Evolutionary conservation across 2,329 filamentous ascomycete species (phyloP).

Genomic region (Xylaria sp.): DNA sequence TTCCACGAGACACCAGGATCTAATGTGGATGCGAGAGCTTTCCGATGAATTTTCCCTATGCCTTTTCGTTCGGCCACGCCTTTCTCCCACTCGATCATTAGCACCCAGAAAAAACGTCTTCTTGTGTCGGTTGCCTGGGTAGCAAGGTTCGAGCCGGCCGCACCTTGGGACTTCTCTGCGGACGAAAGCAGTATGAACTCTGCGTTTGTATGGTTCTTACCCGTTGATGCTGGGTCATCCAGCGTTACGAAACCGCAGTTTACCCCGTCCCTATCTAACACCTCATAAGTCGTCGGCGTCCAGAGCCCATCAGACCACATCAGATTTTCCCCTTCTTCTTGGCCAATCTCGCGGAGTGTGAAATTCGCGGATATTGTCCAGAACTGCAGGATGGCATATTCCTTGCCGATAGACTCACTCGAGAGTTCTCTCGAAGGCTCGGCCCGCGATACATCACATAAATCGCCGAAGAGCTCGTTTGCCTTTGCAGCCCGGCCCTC

Average conservation of each 20-base stretch:
- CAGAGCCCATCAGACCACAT: slow-evolving; percentile 39
- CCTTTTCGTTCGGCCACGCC: slow-evolving; percentile 41
- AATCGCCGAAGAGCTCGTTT: slow-evolving; percentile 33
- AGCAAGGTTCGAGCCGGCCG: neutral
- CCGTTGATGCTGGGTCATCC: slow-evolving; percentile 23
- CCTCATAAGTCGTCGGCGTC: slow-evolving; percentile 35
- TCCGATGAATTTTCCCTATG: slow-evolving; percentile 38
- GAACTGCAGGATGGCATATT: slow-evolving; percentile 37
- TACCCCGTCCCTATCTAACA: slow-evolving; percentile 25
- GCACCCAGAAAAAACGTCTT: slow-evolving; percentile 38
- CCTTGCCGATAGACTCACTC: neutral
- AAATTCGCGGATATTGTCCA: slow-evolving; percentile 37
- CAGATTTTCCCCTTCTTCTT: slow-evolving; percentile 35
- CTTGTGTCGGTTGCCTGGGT: slow-evolving; percentile 5
- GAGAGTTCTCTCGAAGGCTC: slow-evolving; percentile 23
- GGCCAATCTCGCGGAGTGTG: slow-evolving; percentile 30
- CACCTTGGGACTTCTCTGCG: slow-evolving; percentile 28
- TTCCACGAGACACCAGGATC: slow-evolving; percentile 36
- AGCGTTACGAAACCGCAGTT: slow-evolving; percentile 39
- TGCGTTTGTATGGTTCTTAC: slow-evolving; percentile 4
- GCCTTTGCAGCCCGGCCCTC: slow-evolving; percentile 22
- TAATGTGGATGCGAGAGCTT: slow-evolving; percentile 26
- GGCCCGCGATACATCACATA: slow-evolving; percentile 31
- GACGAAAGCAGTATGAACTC: slow-evolving; percentile 40
- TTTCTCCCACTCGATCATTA: slow-evolving; percentile 36